These are phyloP conservation scores for Mychonastes homosphaera DNA, from an alignment of 139 green algal species.

Conservation along the genomic window DNA sequence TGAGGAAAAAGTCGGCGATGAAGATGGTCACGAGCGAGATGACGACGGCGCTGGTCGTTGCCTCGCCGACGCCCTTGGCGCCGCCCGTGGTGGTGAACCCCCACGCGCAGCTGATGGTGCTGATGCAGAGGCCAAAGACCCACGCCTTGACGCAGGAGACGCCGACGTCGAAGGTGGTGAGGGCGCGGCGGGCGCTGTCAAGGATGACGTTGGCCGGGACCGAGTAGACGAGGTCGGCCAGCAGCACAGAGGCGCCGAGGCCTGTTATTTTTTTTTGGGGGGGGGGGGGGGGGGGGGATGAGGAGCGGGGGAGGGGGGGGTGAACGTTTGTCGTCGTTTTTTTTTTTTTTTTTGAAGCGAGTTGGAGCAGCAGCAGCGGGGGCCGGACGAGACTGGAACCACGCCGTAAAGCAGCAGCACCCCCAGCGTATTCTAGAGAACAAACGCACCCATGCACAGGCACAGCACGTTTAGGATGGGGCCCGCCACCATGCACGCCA, in stretches of 20 bases:
- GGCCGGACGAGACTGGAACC: too few relatives aligned
- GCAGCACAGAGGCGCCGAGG: constrained; percentile 74
- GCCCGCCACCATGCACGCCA: constrained; percentile 84
- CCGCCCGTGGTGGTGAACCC: constrained; percentile 95
- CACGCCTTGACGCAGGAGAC: constrained; percentile 82
- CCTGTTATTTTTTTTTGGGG: too few relatives aligned
- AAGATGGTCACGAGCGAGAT: constrained; percentile 97
- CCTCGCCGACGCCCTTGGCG: constrained; percentile 96
- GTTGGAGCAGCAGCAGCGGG: too few relatives aligned
- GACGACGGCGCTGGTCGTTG: constrained; percentile 92
- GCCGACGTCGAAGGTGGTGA: constrained; percentile 80
- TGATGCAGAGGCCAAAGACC: constrained; percentile 87
- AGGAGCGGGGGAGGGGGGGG: too few relatives aligned
- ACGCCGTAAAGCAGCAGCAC: too few relatives aligned
- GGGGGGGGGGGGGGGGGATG: too few relatives aligned
- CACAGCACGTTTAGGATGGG: constrained; percentile 92
- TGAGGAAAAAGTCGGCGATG: constrained; percentile 92
- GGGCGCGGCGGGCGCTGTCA: constrained; percentile 70
- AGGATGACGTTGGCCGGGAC: constrained; percentile 91
- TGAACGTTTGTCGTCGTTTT: too few relatives aligned
- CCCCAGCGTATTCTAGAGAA: too few relatives aligned
- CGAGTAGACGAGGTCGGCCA: constrained; percentile 89
- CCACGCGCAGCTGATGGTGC: constrained; percentile 88
- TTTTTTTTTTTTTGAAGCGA: too few relatives aligned
- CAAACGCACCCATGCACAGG: constrained; percentile 83